These are phyloP conservation scores for Gamarada debralockiae DNA, from an alignment of 495 filamentous ascomycete genomes.

Conservation along the genomic window DNA sequence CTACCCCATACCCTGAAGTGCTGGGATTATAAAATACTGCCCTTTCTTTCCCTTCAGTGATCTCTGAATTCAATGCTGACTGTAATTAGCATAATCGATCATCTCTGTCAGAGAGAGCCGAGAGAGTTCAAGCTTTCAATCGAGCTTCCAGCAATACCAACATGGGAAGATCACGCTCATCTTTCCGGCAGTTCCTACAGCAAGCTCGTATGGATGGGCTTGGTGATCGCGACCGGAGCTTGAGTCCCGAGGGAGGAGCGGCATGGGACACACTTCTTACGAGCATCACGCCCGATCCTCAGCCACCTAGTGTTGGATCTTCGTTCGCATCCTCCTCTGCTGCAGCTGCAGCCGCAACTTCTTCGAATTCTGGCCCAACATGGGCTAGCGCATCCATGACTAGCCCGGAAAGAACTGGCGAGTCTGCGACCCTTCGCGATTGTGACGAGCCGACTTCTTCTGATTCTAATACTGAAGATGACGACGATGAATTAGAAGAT, in stretches of 20 bases:
- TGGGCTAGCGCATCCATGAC: slow-evolving; percentile 17
- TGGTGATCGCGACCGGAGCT: slow-evolving; percentile 77
- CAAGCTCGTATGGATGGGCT: slow-evolving; percentile 59
- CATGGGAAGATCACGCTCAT: slow-evolving; percentile 12
- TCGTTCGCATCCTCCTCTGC: slow-evolving; percentile 72
- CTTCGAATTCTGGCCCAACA: slow-evolving; percentile 22
- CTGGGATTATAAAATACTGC: too few species aligned
- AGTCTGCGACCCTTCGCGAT: slow-evolving; percentile 6
- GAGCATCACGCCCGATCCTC: slow-evolving; percentile 76
- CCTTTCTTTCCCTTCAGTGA: not conserved
- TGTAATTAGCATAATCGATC: not conserved
- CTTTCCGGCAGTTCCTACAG: slow-evolving; percentile 11
- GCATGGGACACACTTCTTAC: slow-evolving; percentile 77
- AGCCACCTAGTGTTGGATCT: slow-evolving; percentile 72
- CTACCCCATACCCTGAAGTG: too few species aligned
- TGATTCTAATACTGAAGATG: slow-evolving; percentile 20
- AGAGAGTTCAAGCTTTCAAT: slow-evolving; percentile 16
- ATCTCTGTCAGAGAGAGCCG: slow-evolving; percentile 3
- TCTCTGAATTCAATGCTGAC: not conserved
- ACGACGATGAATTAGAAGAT: slow-evolving; percentile 27
- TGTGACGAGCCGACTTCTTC: slow-evolving; percentile 22
- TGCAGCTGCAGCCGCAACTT: slow-evolving; percentile 33
- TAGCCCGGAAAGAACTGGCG: slow-evolving; percentile 5
- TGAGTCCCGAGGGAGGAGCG: slow-evolving; percentile 67
- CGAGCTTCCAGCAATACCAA: slow-evolving; percentile 9